phyloP scores from a whole-genome alignment of 2,329 filamentous ascomycete species.

The Albophoma yamanashiensis region DNA sequence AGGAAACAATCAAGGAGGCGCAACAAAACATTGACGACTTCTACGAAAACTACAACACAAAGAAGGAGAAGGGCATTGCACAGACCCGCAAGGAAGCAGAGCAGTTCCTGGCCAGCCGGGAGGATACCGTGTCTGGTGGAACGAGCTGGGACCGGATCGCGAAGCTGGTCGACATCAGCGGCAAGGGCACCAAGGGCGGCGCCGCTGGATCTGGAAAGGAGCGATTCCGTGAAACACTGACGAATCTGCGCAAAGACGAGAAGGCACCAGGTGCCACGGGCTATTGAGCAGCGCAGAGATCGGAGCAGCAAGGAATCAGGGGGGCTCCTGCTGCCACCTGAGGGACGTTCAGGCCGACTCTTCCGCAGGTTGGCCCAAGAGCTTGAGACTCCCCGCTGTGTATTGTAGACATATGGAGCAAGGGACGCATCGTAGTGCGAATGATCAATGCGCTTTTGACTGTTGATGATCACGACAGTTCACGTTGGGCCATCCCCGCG shows the following conservation, averaged over 20 bases:
- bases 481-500: background rate
- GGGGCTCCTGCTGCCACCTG: background rate
- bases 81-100: slow-evolving; percentile 89
- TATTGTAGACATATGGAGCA: background rate
- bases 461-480: background rate
- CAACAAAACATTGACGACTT: slow-evolving; percentile 96
- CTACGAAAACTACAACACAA: slow-evolving; percentile 98
- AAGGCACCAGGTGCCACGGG: slow-evolving; percentile 62
- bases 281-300: slow-evolving; percentile 30
- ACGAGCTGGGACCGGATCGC: slow-evolving; percentile 98
- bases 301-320: background rate
- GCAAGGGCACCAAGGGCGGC: slow-evolving; percentile 80
- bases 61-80: slow-evolving; percentile 86
- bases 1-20: slow-evolving; percentile 77
- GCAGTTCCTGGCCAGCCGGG: slow-evolving; percentile 76
- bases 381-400: background rate
- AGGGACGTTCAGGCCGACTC: background rate
- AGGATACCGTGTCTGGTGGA: slow-evolving; percentile 88
- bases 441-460: background rate
- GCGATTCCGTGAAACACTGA: slow-evolving; percentile 82
- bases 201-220: slow-evolving; percentile 89
- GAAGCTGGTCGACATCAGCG: slow-evolving; percentile 93
- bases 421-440: background rate
- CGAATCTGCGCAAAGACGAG: slow-evolving; percentile 86
- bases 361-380: background rate